A percentile compares a stretch with the other conserved stretches of the same genome.
Conservation (phyloP, 306 rosid species). For the Lathyrus aphaca region DNA sequence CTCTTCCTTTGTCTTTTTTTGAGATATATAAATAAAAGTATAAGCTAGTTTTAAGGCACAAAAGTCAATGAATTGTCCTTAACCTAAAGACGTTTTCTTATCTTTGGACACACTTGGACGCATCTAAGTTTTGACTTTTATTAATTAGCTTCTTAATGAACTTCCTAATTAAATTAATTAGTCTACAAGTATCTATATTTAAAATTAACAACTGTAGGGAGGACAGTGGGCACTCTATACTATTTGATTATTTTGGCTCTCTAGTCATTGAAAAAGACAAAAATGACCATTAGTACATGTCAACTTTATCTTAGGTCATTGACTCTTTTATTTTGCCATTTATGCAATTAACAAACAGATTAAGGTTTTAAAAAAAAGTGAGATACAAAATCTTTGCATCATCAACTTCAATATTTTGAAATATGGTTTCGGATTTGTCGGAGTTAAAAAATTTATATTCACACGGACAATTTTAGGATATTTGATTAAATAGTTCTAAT, state of each 20-base stretch:
- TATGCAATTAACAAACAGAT: constrained; percentile 31
- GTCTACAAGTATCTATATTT: constrained; percentile 28
- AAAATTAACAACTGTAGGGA: constrained; percentile 22
- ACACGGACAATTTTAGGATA: no score
- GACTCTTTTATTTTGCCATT: constrained; percentile 40
- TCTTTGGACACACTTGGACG: constrained; percentile 70
- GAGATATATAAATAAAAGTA: constrained; percentile 34
- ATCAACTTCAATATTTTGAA: constrained; percentile 19
- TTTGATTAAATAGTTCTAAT: no score
- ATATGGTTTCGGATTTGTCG: not conserved
- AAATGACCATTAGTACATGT: constrained; percentile 27
- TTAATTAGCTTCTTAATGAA: constrained; percentile 52
- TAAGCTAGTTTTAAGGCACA: constrained; percentile 77
- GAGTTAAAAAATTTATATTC: no score
- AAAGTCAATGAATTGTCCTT: constrained; percentile 83
- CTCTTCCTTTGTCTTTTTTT: constrained; percentile 38
- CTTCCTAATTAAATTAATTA: constrained; percentile 45
- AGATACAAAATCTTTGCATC: constrained; percentile 32
- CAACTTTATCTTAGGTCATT: constrained; percentile 18
- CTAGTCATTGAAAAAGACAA: constrained; percentile 28
- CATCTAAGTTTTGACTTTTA: constrained; percentile 87
- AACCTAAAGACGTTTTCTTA: constrained; percentile 55
- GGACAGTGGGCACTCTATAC: constrained; percentile 33
- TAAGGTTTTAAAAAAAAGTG: constrained; percentile 15
- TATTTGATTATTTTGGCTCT: constrained; percentile 31